phyloP scores from a whole-genome alignment of 306 rosid genomes.

The Begonia loranthoides region DNA sequence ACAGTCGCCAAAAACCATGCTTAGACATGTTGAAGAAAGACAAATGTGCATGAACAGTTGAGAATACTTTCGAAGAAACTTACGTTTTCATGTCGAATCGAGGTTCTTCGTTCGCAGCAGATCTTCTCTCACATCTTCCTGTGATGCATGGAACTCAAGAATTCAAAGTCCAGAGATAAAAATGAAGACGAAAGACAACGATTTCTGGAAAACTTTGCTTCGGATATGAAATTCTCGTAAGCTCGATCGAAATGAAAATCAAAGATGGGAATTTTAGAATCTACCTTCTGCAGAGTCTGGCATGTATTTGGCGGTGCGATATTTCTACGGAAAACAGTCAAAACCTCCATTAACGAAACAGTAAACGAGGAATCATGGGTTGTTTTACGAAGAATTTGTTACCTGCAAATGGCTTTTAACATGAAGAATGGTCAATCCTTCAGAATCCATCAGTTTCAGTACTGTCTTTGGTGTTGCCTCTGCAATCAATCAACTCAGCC shows the following conservation, averaged over 20 bases:
- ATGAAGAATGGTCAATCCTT: conserved; percentile 75
- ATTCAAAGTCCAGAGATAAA: too few relatives aligned
- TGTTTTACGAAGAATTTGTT: not conserved
- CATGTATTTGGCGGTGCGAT: conserved; percentile 73
- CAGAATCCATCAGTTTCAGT: conserved; percentile 62
- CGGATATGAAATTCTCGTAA: conserved; percentile 5
- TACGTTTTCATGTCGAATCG: conserved; percentile 62
- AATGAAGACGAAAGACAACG: too few relatives aligned
- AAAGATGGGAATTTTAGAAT: not conserved
- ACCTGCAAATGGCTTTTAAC: conserved; percentile 89
- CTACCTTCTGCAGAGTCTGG: conserved; percentile 64
- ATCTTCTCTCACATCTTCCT: conserved; percentile 62
- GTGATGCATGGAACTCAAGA: conserved; percentile 16
- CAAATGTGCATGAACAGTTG: not conserved
- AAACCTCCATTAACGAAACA: too few relatives aligned
- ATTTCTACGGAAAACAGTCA: conserved; percentile 33
- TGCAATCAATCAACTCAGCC: conserved; percentile 10
- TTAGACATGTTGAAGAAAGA: too few relatives aligned
- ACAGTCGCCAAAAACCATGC: not conserved
- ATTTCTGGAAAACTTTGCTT: too few relatives aligned
- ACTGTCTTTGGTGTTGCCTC: conserved; percentile 92
- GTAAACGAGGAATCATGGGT: too few relatives aligned
- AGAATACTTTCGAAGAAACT: conserved; percentile 1
- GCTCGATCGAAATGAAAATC: not conserved
- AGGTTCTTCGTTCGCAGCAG: conserved; percentile 16